Evolutionary conservation across 495 filamentous ascomycete genomes (phyloP), one percentile per base, ranked within the genome.

Genomic region (Penicillium lividum): DNA sequence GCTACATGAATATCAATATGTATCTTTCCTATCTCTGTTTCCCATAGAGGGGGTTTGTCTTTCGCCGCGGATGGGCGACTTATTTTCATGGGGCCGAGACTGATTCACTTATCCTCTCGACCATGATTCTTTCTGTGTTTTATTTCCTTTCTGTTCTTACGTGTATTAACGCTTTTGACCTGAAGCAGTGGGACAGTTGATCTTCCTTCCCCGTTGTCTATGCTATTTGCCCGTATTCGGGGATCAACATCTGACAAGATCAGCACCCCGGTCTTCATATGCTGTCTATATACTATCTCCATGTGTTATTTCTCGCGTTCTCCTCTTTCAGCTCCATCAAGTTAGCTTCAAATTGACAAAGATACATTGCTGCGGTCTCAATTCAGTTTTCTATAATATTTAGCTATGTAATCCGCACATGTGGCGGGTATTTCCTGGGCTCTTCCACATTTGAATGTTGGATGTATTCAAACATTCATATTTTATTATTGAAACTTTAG

Each of bases 1-100:
- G 51, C 34, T 67, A 62, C 60, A 64, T 44, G 61, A 55, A 58
- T 63, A 69, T 57, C 61, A 69, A 50, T 61, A 59, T 69, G 67
- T 68, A 63, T 42, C 59, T 54, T 66, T 50, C 47, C 33, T 58
- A 29, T 43, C 47, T 53, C 46, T 43, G 55, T 62, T 31, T 49
- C 47, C 55, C 54, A 70, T 69, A 61, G 58, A 69, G 25, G 60
- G 28, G 60, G 51, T 55, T 45, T 15, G n/a, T 22, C 51, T 54
- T 49, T 28, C 15, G 34, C 45, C 36, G 36, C 36, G 48, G 47
- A 45, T 58, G 28, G 34, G 48, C 55, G 47, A 47, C 52, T 16
- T 58, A 28, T 58, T 54, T 47, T 27, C 53, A 29, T 53, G 51
- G 15, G 10, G 13, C 33, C 51, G 36, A 53, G 16, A 15, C 36